Base-by-base conservation (phyloP, 768 basidiomycete genomes). In the Rhodosporidiobolus odoratus region DNA sequence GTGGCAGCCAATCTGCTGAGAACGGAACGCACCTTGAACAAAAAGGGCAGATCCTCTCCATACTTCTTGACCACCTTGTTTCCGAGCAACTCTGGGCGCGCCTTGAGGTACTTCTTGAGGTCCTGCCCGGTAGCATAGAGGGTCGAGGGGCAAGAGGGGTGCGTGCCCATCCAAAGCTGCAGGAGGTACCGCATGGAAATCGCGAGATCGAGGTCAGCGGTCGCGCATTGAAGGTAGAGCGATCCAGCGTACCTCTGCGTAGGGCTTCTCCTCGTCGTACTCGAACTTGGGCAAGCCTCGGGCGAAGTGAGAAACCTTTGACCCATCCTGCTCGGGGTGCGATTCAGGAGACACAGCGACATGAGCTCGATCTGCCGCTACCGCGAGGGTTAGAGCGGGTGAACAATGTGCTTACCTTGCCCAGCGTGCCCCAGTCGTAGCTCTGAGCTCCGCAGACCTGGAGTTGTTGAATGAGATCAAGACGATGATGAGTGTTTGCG, bases 141-240 rank as follows among this genome's bases (percentile, higher is more conserved):
- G 27, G 86, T 78, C 10, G 89, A 88, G 0, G 89, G 89, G 13
- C 87, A 84, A 43, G 83, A 89, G 3, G 90, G 84, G 76, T 98
- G 96, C 0, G 96, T 98, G 16, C 96, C 96, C 95, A 98, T 98
- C 96, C 96, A 99, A 53, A 99, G 82, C 93, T 97, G 78, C 63
- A n/a, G 43, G 40, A 34, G n/a, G 45, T 16, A 35, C 16, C 17
- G 17, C 30, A 38, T 15, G 32, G 25, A 32, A 40, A 9, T 27
- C 34, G 16, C n/a, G 30, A 12, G 62, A 35, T 30, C 52, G 52
- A 10, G 48, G 40, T 43, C 40, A 43, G 30, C 41, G 6, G 17
- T 5, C 25, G 21, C 15, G 13, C 47, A 34, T 21, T 25, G 25
- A 53, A 2, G 50, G 40, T 58, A 30, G 58, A 59, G 34, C 61